Percentiles rank a stretch among this genome's conserved stretches.
Evolutionary conservation across 208 protist species (phyloP).

Genomic region (Leishmania aethiopica): DNA sequence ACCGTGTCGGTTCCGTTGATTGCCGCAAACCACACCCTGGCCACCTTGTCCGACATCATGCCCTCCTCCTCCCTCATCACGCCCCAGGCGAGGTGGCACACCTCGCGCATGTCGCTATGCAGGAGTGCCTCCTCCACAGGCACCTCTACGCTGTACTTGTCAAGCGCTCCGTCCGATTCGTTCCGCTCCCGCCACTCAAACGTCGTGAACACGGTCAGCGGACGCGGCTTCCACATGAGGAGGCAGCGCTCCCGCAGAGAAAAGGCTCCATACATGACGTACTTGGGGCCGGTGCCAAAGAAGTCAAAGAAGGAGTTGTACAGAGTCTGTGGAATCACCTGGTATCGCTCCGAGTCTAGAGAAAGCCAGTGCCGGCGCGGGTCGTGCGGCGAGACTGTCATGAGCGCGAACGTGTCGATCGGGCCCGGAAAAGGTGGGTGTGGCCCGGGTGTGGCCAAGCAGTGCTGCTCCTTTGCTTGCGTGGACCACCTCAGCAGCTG

Average conservation of each 20-base stretch:
- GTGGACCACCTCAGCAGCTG: conserved; percentile 44
- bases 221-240: conserved; percentile 28
- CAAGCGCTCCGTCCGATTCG: conserved; percentile 13
- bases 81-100: conserved; percentile 43
- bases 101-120: conserved; percentile 45
- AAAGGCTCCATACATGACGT: conserved; percentile 57
- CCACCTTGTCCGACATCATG: conserved; percentile 31
- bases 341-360: conserved; percentile 23
- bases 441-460: neutral
- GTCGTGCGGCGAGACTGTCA: conserved; percentile 36
- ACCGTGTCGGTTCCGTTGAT: conserved; percentile 36
- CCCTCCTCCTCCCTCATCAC: conserved; percentile 32
- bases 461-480: conserved; percentile 15
- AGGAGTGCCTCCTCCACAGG: conserved; percentile 45
- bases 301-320: conserved; percentile 56
- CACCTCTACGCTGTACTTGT: conserved; percentile 31
- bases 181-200: conserved; percentile 33
- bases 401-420: conserved; percentile 62
- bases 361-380: conserved; percentile 53
- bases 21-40: conserved; percentile 41
- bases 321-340: conserved; percentile 74
- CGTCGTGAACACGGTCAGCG: conserved; percentile 33
- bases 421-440: conserved; percentile 46
- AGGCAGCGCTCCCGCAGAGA: conserved; percentile 33
- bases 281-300: conserved; percentile 75